Evolutionary conservation across 257 asterid genomes (phyloP), one percentile per base, ranked within the genome.

Genomic region (Fraxinus anomala): DNA sequence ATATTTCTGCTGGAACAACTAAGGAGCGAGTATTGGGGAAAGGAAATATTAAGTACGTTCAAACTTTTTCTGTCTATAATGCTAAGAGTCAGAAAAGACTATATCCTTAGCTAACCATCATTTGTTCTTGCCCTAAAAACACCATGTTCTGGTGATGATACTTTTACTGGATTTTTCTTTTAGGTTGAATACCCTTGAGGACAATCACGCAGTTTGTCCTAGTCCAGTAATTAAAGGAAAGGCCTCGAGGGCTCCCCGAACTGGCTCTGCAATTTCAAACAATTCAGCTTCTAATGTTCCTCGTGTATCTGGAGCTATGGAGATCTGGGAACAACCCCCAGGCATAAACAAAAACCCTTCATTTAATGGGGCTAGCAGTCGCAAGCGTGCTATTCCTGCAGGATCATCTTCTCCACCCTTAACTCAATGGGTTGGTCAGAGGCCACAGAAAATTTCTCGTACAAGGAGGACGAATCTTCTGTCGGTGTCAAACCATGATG

Each of bases 361-460:
- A 47, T 51, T 75, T 76, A 84, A 70, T 85, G 98, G 96, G 77
- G 84, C 80, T 59, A 89, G 86, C 87, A 92, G 86, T 80, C 92
- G 96, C 75, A 96, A 93, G 83, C 95, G 94, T 77, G 76, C 97
- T 66, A 51, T 88, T 82, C 87, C 97, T 17, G 72, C 93, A 68
- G 94, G 91, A 74, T 86, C 97, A 78, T 85, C 95, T 54, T 94
- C 99, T 69, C 97, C 98, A 23, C 97, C 99, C 70, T 90, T 93
- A 69, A 91, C 99, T 77, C 97, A 93, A 78, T 96, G 99, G 98
- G 91, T 54, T 82, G 98, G 99, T 79, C 99, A 93, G 90, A 87
- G 98, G 88, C 92, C 97, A 23, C 97, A 91, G 76, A 96, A 96
- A 84, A 91, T 89, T 66, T 89, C 98, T 74, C 94, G 99, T 33